These are phyloP conservation scores for Paraphaeosphaeria sporulosa DNA, from an alignment of 2,329 filamentous ascomycete genomes.

Conservation along the genomic window DNA sequence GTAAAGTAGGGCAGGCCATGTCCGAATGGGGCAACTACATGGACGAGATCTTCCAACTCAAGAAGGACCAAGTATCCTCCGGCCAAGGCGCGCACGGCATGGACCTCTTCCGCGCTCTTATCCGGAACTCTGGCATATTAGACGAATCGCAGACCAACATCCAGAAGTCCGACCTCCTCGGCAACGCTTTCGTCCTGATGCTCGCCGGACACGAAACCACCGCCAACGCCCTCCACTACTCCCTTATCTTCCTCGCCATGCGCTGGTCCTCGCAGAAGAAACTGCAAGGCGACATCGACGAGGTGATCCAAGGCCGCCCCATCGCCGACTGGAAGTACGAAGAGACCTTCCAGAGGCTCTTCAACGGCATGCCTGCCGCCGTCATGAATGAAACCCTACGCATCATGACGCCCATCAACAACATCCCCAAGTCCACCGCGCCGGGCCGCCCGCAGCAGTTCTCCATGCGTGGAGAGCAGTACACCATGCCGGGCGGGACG, in stretches of 20 bases:
- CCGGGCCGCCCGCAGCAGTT: conserved; percentile 62
- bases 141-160: conserved; percentile 41
- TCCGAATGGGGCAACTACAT: conserved; percentile 74
- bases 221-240: conserved; percentile 77
- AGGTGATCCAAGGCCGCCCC: conserved; percentile 66
- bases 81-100: conserved; percentile 53
- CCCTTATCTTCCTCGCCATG: conserved; percentile 72
- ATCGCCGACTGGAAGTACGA: conserved; percentile 76
- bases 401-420: conserved; percentile 73
- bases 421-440: conserved; percentile 71
- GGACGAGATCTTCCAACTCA: conserved; percentile 71
- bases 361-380: conserved; percentile 74
- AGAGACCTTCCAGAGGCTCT: conserved; percentile 67
- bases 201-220: conserved; percentile 84
- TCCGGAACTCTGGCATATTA: conserved; percentile 43
- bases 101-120: conserved; percentile 63
- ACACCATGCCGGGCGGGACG: conserved; percentile 65
- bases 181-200: conserved; percentile 70
- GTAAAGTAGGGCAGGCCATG: conserved; percentile 62
- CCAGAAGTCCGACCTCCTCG: conserved; percentile 66
- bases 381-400: conserved; percentile 81
- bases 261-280: conserved; percentile 69
- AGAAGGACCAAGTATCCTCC: conserved; percentile 56
- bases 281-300: conserved; percentile 74
- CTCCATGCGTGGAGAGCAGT: conserved; percentile 64